phyloP scores from a whole-genome alignment of 148 eudicot species.

The Camellia sinensis region DNA sequence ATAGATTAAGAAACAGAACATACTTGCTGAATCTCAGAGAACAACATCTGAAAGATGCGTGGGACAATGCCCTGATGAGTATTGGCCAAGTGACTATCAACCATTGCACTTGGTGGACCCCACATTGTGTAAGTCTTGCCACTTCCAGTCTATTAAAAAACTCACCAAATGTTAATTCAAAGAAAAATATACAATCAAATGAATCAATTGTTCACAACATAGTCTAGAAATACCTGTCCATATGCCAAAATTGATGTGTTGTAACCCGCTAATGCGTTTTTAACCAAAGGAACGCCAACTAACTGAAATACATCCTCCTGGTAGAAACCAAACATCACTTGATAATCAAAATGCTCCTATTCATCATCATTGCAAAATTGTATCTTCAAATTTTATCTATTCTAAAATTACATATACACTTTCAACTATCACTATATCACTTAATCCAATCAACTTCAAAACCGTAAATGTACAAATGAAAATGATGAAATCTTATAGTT shows the following conservation, averaged over 20 bases:
- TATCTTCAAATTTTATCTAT: too few relatives aligned
- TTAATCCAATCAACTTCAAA: too few relatives aligned
- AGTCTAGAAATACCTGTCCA: slow-evolving; percentile 64
- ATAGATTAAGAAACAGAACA: slow-evolving; percentile 18
- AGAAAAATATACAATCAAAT: background rate
- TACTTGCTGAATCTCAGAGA: slow-evolving; percentile 82
- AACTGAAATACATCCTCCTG: slow-evolving; percentile 83
- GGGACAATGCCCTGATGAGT: slow-evolving; percentile 81
- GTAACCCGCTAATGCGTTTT: slow-evolving; percentile 84
- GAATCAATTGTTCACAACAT: background rate
- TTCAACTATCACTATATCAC: too few relatives aligned
- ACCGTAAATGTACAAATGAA: too few relatives aligned
- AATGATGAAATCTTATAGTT: too few relatives aligned
- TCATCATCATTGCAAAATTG: too few relatives aligned
- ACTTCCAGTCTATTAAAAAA: slow-evolving; percentile 72
- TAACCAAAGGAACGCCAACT: slow-evolving; percentile 82
- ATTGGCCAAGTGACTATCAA: slow-evolving; percentile 55
- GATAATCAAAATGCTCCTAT: too few relatives aligned
- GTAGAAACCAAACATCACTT: slow-evolving; percentile 12
- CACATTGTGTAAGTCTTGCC: slow-evolving; percentile 98
- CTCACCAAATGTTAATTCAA: slow-evolving; percentile 4
- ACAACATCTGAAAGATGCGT: slow-evolving; percentile 74
- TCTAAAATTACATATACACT: too few relatives aligned
- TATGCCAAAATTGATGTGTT: slow-evolving; percentile 84
- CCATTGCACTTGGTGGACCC: slow-evolving; percentile 97